Evolutionary conservation across 805 yeast species (phyloP).

Genomic region (Zygosaccharomyces kombuchaensis): DNA sequence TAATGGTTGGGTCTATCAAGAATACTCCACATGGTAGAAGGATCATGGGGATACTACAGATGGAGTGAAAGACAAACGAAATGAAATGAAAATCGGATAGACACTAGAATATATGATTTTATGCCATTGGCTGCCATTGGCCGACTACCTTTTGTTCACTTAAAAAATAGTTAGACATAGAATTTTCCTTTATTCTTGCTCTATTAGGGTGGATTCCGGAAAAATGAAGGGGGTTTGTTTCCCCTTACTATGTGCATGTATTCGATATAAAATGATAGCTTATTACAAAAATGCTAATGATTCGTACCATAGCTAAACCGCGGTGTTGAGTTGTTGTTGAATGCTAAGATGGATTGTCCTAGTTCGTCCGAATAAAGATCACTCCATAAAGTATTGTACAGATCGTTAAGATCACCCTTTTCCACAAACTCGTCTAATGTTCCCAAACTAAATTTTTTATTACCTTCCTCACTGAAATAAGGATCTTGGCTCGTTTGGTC

Average conservation of each 20-base stretch:
- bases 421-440: slow-evolving; percentile 33
- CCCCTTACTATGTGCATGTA: background rate
- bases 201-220: no score
- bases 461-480: background rate
- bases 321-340: background rate
- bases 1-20: slow-evolving; percentile 64
- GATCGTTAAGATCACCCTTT: slow-evolving; percentile 28
- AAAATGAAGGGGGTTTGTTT: no score
- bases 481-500: background rate
- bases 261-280: no score
- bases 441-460: slow-evolving; percentile 21
- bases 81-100: no score
- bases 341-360: slow-evolving; percentile 6
- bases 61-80: slow-evolving; percentile 11
- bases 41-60: slow-evolving; percentile 62
- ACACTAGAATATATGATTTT: background rate
- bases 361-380: slow-evolving; percentile 16
- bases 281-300: background rate
- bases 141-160: background rate
- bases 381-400: slow-evolving; percentile 31
- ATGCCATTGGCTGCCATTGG: no score
- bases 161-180: no score
- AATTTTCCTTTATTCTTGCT: no score
- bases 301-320: background rate
- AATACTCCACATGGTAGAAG: slow-evolving; percentile 96